Conservation (phyloP, 1,284 basidiomycete species). For the Bjerkandera adusta region DNA sequence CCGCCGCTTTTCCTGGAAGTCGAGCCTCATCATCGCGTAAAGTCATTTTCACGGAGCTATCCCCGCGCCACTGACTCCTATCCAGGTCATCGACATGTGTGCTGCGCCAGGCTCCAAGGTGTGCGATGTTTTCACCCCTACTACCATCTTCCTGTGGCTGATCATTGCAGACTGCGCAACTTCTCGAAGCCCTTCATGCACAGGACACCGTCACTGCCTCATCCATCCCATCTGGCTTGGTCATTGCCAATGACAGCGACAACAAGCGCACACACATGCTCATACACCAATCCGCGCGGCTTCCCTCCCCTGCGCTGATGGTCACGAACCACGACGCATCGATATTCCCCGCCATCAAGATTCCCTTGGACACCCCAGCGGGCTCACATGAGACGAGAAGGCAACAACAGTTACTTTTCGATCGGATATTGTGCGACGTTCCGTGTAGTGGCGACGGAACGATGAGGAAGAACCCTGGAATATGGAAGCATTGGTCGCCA, state of each 20-base stretch:
- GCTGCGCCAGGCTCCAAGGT: constrained; percentile 99
- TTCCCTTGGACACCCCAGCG: constrained; percentile 38
- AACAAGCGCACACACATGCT: constrained; percentile 95
- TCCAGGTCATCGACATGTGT: constrained; percentile 94
- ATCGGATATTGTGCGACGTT: constrained; percentile 95
- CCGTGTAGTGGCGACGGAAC: constrained; percentile 99
- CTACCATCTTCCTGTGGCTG: constrained; percentile 12
- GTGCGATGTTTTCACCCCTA: constrained; percentile 8
- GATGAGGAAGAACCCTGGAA: constrained; percentile 90
- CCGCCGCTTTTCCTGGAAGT: constrained; percentile 95
- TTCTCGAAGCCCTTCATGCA: constrained; percentile 86
- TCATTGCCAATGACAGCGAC: constrained; percentile 92
- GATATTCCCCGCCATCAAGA: constrained; percentile 76
- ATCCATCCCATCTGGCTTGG: constrained; percentile 71
- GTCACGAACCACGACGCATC: constrained; percentile 97
- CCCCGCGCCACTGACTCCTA: background rate
- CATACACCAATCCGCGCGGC: constrained; percentile 94
- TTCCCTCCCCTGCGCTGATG: constrained; percentile 90
- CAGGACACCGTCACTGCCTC: constrained; percentile 58
- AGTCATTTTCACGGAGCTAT: constrained; percentile 13
- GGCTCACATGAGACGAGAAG: constrained; percentile 28
- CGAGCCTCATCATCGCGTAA: constrained; percentile 83
- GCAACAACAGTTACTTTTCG: constrained; percentile 68
- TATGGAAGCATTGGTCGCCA: constrained; percentile 93
- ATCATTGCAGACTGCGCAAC: constrained; percentile 72